phyloP scores from a whole-genome alignment of 768 basidiomycete species.

The Coprinopsis marcescibilis region DNA sequence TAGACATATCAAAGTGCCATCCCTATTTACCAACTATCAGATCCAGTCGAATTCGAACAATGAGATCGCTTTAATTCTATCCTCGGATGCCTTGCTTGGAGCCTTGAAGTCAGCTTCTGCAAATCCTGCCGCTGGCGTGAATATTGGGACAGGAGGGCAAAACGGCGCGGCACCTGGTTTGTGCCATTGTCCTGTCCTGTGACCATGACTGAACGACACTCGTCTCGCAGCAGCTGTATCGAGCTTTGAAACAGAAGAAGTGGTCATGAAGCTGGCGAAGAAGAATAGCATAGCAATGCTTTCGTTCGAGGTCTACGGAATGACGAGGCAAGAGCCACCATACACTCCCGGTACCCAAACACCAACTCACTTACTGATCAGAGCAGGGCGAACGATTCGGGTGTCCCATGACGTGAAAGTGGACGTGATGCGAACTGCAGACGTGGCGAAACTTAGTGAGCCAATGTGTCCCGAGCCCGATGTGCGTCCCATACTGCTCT shows the following conservation, averaged over 20 bases:
- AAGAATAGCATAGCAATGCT: constrained; percentile 76
- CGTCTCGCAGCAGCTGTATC: constrained; percentile 1
- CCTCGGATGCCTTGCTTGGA: constrained; percentile 67
- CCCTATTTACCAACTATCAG: constrained; percentile 70
- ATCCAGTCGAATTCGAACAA: constrained; percentile 85
- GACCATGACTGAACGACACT: too few species aligned
- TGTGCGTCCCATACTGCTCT: constrained; percentile 34
- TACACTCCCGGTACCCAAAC: not conserved
- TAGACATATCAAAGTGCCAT: constrained; percentile 60
- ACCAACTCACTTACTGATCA: too few species aligned
- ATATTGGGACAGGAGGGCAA: constrained; percentile 18
- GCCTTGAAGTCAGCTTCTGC: constrained; percentile 64
- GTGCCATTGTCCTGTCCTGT: not conserved
- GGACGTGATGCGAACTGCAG: constrained; percentile 70
- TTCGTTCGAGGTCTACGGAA: constrained; percentile 66
- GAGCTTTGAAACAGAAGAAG: constrained; percentile 52
- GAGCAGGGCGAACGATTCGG: constrained; percentile 56
- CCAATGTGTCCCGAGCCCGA: constrained; percentile 86
- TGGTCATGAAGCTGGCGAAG: constrained; percentile 83
- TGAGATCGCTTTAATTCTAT: constrained; percentile 70
- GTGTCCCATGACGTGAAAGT: constrained; percentile 80
- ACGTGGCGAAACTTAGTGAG: constrained; percentile 67
- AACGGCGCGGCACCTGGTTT: not conserved
- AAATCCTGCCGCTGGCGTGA: constrained; percentile 28
- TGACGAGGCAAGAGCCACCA: too few species aligned